Evolutionary conservation across 2,329 filamentous ascomycete species (phyloP), one percentile per base, ranked within the genome.

Genomic region (Alternaria panax): DNA sequence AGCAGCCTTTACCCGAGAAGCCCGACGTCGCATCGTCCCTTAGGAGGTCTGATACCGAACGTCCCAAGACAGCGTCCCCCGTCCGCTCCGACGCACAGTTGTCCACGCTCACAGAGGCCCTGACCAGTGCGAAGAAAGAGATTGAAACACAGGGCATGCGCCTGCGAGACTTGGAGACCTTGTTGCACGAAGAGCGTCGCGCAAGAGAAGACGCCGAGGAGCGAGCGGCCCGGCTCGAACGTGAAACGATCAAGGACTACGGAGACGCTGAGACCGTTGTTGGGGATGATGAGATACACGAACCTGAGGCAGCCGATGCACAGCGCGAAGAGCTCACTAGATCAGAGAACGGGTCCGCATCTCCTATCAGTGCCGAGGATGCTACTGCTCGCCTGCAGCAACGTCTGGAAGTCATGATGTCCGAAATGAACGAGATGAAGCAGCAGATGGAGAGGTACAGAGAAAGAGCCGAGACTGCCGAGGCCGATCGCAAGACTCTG

Each of bases 1-100:
- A 96, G 68, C 93, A 96, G 69, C 94, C 94, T 14, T 82, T 98
- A 6, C 94, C 94, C 1, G 93, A 97, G 75, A 97, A 97, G 76
- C 94, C 94, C 0, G 92, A 96, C 77, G 87, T 85, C 16, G 65
- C 84, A 80, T 69, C 80, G 0, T 87, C 92, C 1, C 78, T 97
- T 28, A 93, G 92, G 74, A 87, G 93, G 55, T 85, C 85, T 5
- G 88, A 91, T 25, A 93, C 91, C 0, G 92, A 96, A 65, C 88
- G 90, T 57, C 85, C 90, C 8, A 92, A 89, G 30, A 79, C 57
- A 50, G 81, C 18, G 85, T 90, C 88, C 0, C 88, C 88, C 0
- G 81, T 87, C 34, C 85, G 87, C 11, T 83, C 70, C 62, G 87
- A 90, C 66, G 90, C 89, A 71, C 93, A 97, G 71, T 92, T 97